Conservation (phyloP, 2,329 filamentous ascomycete genomes). For the Ciborinia camelliae region DNA sequence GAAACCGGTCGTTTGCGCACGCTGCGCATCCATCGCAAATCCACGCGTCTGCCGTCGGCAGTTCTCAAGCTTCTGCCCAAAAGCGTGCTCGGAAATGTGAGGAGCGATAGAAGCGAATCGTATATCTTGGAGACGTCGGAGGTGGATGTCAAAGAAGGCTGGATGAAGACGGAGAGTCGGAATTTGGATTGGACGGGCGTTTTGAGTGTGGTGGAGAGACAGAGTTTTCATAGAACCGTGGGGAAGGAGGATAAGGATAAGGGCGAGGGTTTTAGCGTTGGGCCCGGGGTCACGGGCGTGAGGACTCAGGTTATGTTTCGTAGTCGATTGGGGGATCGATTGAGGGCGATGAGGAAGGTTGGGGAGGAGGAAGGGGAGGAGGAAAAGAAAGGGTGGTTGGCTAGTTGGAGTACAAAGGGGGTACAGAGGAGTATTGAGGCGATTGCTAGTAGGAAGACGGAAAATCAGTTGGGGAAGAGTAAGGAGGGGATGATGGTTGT, state of each 20-base stretch:
- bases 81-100: constrained; percentile 50
- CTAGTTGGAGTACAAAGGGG: constrained; percentile 63
- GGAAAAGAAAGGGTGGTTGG: constrained; percentile 49
- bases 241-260: constrained; percentile 25
- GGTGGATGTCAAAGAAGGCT: constrained; percentile 74
- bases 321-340: constrained; percentile 66
- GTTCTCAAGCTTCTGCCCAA: constrained; percentile 73
- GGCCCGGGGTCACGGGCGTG: constrained; percentile 56
- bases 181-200: constrained; percentile 83
- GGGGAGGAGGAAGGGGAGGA: constrained; percentile 45
- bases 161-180: constrained; percentile 77
- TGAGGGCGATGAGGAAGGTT: constrained; percentile 39
- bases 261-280: constrained; percentile 31
- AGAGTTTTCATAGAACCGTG: constrained; percentile 54
- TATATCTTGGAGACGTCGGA: constrained; percentile 79
- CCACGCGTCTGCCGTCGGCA: constrained; percentile 70
- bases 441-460: constrained; percentile 72
- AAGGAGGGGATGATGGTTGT: constrained; percentile 81
- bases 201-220: constrained; percentile 72
- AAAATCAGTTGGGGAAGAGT: constrained; percentile 75
- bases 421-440: constrained; percentile 77
- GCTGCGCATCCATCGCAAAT: constrained; percentile 77
- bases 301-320: constrained; percentile 71
- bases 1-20: constrained; percentile 73
- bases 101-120: constrained; percentile 62